phyloP scores from a whole-genome alignment of 2,329 filamentous ascomycete genomes.

The Ceratocystis destructans region DNA sequence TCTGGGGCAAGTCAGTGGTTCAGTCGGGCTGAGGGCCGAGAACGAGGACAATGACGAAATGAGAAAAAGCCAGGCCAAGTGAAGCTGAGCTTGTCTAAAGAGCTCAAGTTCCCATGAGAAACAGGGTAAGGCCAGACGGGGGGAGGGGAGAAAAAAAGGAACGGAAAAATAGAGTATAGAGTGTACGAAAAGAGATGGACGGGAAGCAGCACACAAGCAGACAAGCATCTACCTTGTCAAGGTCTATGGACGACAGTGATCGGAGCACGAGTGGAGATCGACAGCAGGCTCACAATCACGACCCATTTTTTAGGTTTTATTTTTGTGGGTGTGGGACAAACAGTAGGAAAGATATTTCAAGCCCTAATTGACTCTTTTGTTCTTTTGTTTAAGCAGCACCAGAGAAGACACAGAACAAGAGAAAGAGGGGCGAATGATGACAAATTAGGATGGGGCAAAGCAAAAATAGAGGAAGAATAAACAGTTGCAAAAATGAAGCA shows the following conservation, averaged over 20 bases:
- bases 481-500: neutral
- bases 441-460: neutral
- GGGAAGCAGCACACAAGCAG: neutral
- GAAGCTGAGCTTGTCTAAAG: neutral
- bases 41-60: neutral
- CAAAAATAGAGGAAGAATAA: neutral
- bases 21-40: neutral
- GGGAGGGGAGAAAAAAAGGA: neutral
- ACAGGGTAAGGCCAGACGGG: neutral
- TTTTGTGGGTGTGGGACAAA: neutral
- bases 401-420: neutral
- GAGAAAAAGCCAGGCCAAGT: neutral
- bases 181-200: neutral
- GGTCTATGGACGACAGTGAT: neutral
- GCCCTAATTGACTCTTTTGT: neutral
- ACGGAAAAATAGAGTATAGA: neutral
- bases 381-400: neutral
- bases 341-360: neutral
- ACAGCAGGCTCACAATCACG: neutral
- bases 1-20: neutral
- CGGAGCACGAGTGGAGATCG: neutral
- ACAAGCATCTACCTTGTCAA: slow-evolving; percentile 5
- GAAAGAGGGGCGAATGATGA: no score
- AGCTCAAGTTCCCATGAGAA: neutral
- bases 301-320: neutral